A percentile compares a stretch with the other conserved stretches of the same genome.
These are phyloP conservation scores for Amanita jacksonii DNA, from an alignment of 768 basidiomycete genomes.

Conservation along the genomic window DNA sequence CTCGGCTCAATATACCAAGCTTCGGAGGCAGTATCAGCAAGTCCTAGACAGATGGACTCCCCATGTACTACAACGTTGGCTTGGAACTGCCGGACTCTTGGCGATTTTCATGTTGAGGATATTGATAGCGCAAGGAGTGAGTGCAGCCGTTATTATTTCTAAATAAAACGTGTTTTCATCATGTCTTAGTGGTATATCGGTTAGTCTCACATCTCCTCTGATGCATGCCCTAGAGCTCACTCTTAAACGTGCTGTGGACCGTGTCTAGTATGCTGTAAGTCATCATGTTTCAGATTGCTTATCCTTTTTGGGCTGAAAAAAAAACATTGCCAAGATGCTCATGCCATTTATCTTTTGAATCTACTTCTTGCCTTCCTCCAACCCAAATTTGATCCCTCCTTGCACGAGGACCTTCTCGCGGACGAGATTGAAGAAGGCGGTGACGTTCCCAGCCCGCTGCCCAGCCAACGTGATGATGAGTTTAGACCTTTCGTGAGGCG, in stretches of 20 bases:
- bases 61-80: constrained; percentile 82
- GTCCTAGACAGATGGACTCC: constrained; percentile 91
- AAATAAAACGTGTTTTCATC: constrained; percentile 8
- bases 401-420: constrained; percentile 87
- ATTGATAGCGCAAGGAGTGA: constrained; percentile 80
- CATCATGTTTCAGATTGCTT: neutral
- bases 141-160: constrained; percentile 18
- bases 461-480: constrained; percentile 77
- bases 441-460: constrained; percentile 46
- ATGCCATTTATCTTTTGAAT: constrained; percentile 93
- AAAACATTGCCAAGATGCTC: constrained; percentile 47
- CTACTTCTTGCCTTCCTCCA: constrained; percentile 95
- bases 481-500: constrained; percentile 95
- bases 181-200: constrained; percentile 80
- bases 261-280: constrained; percentile 60
- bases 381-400: constrained; percentile 94
- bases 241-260: constrained; percentile 2
- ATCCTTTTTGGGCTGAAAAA: constrained; percentile 8
- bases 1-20: constrained; percentile 35
- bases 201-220: constrained; percentile 30
- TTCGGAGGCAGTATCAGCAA: constrained; percentile 78
- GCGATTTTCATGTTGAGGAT: constrained; percentile 78
- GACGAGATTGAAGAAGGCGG: constrained; percentile 95
- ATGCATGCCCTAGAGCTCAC: neutral
- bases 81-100: constrained; percentile 62